These are phyloP conservation scores for Jaapia argillacea DNA, from an alignment of 768 basidiomycete species.

Conservation along the genomic window DNA sequence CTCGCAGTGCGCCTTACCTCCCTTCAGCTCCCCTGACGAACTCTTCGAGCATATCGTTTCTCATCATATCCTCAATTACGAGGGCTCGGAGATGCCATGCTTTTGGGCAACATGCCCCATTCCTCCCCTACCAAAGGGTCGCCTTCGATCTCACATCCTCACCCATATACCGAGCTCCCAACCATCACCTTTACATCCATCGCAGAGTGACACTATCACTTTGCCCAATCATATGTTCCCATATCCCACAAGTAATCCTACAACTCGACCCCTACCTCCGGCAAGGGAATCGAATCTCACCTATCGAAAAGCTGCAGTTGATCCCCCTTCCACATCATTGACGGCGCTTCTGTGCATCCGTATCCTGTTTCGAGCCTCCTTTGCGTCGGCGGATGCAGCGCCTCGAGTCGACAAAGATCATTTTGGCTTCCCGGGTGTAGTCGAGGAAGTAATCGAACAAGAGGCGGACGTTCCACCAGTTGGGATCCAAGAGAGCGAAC, in stretches of 20 bases:
- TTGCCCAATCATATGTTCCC: conserved; percentile 43
- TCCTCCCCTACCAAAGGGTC: conserved; percentile 32
- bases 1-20: conserved; percentile 38
- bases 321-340: conserved; percentile 67
- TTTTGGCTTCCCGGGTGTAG: conserved; percentile 81
- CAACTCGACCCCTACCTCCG: conserved; percentile 59
- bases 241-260: conserved; percentile 54
- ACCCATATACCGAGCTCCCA: conserved; percentile 66
- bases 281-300: conserved; percentile 52
- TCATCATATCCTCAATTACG: conserved; percentile 37
- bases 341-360: conserved; percentile 78
- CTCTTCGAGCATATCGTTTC: conserved; percentile 66
- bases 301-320: conserved; percentile 45
- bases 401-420: conserved; percentile 75
- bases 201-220: conserved; percentile 68
- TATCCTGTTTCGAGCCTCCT: conserved; percentile 72
- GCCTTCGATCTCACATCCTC: conserved; percentile 57
- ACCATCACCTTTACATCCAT: conserved; percentile 45
- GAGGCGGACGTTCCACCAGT: conserved; percentile 21
- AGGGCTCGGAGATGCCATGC: conserved; percentile 42
- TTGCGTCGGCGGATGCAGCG: conserved; percentile 55
- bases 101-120: conserved; percentile 64
- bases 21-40: conserved; percentile 44
- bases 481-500: conserved; percentile 28
- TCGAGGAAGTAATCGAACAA: conserved; percentile 71